Conservation (phyloP, 805 yeast genomes). For the Candida palmyrensis region DNA sequence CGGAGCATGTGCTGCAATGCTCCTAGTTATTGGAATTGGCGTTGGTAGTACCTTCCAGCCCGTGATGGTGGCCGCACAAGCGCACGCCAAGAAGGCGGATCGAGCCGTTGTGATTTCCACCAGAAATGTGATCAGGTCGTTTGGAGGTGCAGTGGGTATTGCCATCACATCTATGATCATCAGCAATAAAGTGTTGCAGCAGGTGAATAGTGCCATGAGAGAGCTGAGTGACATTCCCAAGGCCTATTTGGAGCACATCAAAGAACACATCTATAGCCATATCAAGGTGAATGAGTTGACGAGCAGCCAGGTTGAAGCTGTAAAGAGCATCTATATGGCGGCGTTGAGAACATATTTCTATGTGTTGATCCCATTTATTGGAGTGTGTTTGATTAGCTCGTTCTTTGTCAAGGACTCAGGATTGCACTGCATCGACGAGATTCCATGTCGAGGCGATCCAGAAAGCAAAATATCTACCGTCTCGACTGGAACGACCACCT, state of each 20-base stretch:
- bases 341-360: slow-evolving; percentile 30
- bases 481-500: no score
- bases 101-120: slow-evolving; percentile 56
- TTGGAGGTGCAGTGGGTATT: slow-evolving; percentile 60
- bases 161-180: slow-evolving; percentile 41
- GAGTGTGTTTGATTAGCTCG: slow-evolving; percentile 24
- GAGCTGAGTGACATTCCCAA: slow-evolving; percentile 10
- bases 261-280: slow-evolving; percentile 18
- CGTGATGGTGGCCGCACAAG: slow-evolving; percentile 45
- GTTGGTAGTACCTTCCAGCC: slow-evolving; percentile 49
- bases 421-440: slow-evolving; percentile 33
- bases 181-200: slow-evolving; percentile 17
- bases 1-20: slow-evolving; percentile 12
- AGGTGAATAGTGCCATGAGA: slow-evolving; percentile 13
- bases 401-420: slow-evolving; percentile 31
- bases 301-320: slow-evolving; percentile 14
- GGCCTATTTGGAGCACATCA: slow-evolving; percentile 17
- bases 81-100: slow-evolving; percentile 45
- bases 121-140: slow-evolving; percentile 50
- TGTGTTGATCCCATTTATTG: slow-evolving; percentile 31
- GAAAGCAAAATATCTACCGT: no score
- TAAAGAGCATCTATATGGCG: slow-evolving; percentile 25
- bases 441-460: no score
- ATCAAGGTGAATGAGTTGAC: slow-evolving; percentile 17
- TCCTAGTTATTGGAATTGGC: slow-evolving; percentile 22